These are phyloP conservation scores for Arabis hirsuta DNA, from an alignment of 345 rosid genomes.

Conservation along the genomic window DNA sequence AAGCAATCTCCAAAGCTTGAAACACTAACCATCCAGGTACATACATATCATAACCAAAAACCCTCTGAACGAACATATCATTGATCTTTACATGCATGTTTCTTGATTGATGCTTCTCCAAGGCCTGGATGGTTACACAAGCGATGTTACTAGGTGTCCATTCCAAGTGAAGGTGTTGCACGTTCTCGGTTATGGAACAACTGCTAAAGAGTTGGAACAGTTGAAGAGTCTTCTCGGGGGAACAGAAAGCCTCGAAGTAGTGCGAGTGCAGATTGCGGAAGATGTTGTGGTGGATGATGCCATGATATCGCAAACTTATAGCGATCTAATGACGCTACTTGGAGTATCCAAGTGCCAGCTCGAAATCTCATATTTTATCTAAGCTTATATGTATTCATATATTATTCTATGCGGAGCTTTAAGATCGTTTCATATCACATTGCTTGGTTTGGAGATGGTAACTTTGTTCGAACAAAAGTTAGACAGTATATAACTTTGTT, in stretches of 20 bases:
- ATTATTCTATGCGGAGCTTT: no score
- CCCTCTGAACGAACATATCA: no score
- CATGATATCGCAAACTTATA: background rate
- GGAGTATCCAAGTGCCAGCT: background rate
- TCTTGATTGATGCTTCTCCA: background rate
- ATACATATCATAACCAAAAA: no score
- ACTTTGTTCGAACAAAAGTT: no score
- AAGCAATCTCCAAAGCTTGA: slow-evolving; percentile 24
- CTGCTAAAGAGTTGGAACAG: background rate
- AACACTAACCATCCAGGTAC: slow-evolving; percentile 21
- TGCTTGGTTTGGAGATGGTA: no score
- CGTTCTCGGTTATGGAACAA: background rate
- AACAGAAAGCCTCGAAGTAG: background rate
- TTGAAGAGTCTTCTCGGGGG: slow-evolving; percentile 6
- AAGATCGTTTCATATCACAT: no score
- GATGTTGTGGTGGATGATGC: background rate
- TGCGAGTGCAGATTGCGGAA: background rate
- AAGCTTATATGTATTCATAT: no score
- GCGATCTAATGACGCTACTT: background rate
- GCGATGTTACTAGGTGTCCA: background rate
- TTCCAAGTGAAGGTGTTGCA: background rate
- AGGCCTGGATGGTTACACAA: background rate
- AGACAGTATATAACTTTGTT: no score
- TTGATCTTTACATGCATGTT: no score
- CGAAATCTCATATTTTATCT: background rate